Evolutionary conservation across 2,329 filamentous ascomycete genomes (phyloP).

Genomic region (Botrytis sinoallii): DNA sequence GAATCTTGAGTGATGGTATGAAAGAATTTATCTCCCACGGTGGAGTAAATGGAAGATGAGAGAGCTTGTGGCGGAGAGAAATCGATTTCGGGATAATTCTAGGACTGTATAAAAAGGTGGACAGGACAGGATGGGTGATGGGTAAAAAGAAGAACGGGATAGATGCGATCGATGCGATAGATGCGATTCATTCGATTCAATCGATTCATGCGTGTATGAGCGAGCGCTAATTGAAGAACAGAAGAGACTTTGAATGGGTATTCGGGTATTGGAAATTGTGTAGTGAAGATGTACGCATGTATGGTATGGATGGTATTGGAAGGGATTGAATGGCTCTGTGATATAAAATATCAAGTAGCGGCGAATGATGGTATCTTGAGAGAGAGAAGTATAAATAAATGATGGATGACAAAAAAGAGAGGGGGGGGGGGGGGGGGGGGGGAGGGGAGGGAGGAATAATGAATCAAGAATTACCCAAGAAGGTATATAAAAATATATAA

Average conservation of each 20-base stretch:
- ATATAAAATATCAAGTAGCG: neutral
- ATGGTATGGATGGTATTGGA: neutral
- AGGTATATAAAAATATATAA: neutral
- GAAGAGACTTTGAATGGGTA: neutral
- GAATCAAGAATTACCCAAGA: conserved; percentile 3
- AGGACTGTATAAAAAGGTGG: neutral
- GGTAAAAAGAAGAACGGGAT: neutral
- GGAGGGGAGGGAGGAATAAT: neutral
- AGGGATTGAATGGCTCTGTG: neutral
- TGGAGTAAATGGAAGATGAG: neutral
- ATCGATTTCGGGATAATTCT: neutral
- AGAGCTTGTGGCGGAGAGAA: neutral
- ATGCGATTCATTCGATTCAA: neutral
- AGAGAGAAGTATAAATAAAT: neutral
- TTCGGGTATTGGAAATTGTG: neutral
- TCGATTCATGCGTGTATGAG: neutral
- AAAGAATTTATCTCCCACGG: neutral
- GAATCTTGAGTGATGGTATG: neutral
- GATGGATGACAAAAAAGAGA: neutral
- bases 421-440: neutral
- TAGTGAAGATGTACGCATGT: neutral
- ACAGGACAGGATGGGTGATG: neutral
- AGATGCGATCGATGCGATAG: neutral
- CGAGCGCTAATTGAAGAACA: neutral
- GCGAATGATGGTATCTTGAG: neutral